These are phyloP conservation scores for Globisporangium splendens DNA, from an alignment of 352 stramenopile species.

Conservation along the genomic window DNA sequence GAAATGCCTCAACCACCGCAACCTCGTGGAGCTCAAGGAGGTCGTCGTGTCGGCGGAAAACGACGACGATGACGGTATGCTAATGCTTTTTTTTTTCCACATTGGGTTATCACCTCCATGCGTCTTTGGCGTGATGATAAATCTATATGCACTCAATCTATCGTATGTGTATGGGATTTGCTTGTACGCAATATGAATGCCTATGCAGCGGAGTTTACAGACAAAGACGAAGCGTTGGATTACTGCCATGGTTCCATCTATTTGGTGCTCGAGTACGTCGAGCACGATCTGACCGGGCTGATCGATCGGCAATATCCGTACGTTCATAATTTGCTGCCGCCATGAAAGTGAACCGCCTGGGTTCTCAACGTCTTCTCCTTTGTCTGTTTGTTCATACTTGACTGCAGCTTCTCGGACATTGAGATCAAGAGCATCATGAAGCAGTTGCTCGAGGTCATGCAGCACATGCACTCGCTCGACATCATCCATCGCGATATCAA, in stretches of 20 bases:
- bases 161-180: too few relatives aligned
- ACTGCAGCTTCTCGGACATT: constrained; percentile 68
- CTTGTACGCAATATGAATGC: too few relatives aligned
- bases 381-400: background rate
- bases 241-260: constrained; percentile 88
- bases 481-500: constrained; percentile 92
- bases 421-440: constrained; percentile 89
- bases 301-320: constrained; percentile 85
- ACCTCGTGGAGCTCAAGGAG: constrained; percentile 95
- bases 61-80: constrained; percentile 73
- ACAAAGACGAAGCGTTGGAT: constrained; percentile 81
- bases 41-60: constrained; percentile 91
- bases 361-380: too few relatives aligned
- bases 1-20: constrained; percentile 94
- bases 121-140: too few relatives aligned
- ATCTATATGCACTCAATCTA: too few relatives aligned
- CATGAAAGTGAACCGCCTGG: too few relatives aligned
- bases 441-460: constrained; percentile 82
- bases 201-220: constrained; percentile 45
- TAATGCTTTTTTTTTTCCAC: background rate
- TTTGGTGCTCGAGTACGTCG: constrained; percentile 86
- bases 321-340: constrained; percentile 5
- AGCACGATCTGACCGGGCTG: constrained; percentile 85
- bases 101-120: too few relatives aligned
- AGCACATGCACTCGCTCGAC: constrained; percentile 86